Evolutionary conservation across 306 rosid species (phyloP), one percentile per base, ranked within the genome.

Genomic region (Geum urbanum): DNA sequence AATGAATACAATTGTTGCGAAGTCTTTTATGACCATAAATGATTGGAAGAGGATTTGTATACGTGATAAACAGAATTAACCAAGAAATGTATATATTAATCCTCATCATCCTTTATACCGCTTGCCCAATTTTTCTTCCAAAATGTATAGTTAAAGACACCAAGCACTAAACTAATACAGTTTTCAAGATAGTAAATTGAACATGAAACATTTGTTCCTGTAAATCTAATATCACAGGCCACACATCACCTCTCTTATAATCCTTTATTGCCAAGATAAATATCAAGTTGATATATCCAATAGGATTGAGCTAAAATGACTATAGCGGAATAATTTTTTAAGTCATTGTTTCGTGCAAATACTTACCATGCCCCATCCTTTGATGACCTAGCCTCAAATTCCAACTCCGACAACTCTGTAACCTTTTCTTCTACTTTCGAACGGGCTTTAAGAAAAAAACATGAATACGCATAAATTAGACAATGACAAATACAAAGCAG

Each of bases 341-440:
- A 64, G n/a, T 15, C 41, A 41, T 55, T 58, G 16, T 41, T 43
- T 47, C 46, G 54, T 69, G 50, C 14, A 24, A 55, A 66, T 19
- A 62, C 86, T 75, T 84, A 94, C 99, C 99, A 94, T 72, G 99
- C 99, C 58, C 89, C 95, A 67, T 94, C 97, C 78, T 91, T 94
- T 60, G 97, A 77, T 53, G 99, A 94, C 77, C 80, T 89, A 4
- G 97, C 99, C 81, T 94, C 99, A 56, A 95, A 95, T 79, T 91
- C 99, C 84, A 90, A 75, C 61, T 82, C 86, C 5, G 89, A 84
- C 19, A 86, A 62, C n/a, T 87, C 86, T 50, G 46, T 78, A 50
- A 61, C 71, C 55, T 60, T 81, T 68, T 84, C 84, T 71, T 71
- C 99, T 74, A 73, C 82, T 80, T 77, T 73, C 7, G 49, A 54